phyloP scores from a whole-genome alignment of 208 protist species.

The Trichomonas vaginalis region DNA sequence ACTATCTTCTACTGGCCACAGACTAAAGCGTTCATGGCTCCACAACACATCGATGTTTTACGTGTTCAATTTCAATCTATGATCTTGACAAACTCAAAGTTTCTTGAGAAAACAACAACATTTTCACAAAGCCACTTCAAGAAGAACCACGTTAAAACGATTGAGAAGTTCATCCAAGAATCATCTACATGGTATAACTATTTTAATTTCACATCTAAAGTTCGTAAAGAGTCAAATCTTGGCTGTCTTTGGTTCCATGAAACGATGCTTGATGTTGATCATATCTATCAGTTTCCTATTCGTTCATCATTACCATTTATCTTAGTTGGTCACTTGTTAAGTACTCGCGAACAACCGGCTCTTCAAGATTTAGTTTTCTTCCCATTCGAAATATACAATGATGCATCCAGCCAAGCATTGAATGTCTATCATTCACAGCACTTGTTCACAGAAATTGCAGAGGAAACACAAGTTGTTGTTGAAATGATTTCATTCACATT shows the following conservation, averaged over 20 bases:
- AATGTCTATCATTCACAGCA: background rate
- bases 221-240: background rate
- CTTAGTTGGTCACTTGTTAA: background rate
- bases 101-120: background rate
- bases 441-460: background rate
- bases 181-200: background rate
- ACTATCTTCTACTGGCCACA: background rate
- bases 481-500: constrained; percentile 7
- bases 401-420: background rate
- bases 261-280: background rate
- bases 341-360: background rate
- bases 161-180: background rate
- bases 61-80: background rate
- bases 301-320: background rate
- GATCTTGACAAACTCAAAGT: background rate
- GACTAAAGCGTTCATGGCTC: background rate
- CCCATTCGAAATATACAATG: background rate
- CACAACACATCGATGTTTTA: background rate
- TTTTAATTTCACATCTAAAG: background rate
- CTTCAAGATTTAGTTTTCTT: background rate
- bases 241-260: background rate
- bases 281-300: background rate
- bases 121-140: background rate
- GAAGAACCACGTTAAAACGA: background rate
- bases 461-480: background rate